Conservation (phyloP, 768 basidiomycete genomes). For the Tricholoma sp. region DNA sequence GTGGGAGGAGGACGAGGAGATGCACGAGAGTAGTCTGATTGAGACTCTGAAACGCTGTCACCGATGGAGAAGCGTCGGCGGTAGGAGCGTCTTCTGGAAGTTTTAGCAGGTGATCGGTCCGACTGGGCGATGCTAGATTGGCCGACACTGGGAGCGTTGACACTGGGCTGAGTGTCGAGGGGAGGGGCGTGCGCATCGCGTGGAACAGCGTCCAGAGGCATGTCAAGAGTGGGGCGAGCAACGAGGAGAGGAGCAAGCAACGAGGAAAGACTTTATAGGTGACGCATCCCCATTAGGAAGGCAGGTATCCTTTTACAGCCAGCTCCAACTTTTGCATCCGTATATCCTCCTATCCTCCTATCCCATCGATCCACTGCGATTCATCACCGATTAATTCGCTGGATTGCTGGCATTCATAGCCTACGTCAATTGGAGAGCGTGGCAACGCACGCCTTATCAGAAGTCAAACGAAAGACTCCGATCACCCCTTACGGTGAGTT, state of each 20-base stretch:
- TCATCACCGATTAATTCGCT: no score
- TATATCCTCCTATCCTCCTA: no score
- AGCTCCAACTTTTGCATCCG: neutral
- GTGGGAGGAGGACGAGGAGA: constrained; percentile 31
- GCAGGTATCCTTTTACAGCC: neutral
- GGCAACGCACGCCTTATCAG: neutral
- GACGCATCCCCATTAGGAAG: neutral
- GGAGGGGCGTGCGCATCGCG: neutral
- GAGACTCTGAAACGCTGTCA: neutral
- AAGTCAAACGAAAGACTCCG: neutral
- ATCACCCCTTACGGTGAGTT: neutral
- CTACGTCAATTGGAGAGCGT: neutral
- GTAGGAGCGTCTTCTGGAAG: neutral
- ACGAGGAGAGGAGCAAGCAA: neutral
- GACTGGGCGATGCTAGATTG: neutral
- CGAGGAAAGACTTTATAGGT: neutral
- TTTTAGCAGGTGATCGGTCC: neutral
- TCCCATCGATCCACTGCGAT: no score
- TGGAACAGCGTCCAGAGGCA: no score
- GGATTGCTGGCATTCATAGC: no score
- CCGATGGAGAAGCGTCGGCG: neutral
- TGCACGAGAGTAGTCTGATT: neutral
- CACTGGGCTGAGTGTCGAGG: neutral
- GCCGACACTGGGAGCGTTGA: no score
- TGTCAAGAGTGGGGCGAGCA: no score